Percentiles rank a stretch among this genome's conserved stretches.
Evolutionary conservation across 441 rosid species (phyloP).

Genomic region (Adansonia gregorii): DNA sequence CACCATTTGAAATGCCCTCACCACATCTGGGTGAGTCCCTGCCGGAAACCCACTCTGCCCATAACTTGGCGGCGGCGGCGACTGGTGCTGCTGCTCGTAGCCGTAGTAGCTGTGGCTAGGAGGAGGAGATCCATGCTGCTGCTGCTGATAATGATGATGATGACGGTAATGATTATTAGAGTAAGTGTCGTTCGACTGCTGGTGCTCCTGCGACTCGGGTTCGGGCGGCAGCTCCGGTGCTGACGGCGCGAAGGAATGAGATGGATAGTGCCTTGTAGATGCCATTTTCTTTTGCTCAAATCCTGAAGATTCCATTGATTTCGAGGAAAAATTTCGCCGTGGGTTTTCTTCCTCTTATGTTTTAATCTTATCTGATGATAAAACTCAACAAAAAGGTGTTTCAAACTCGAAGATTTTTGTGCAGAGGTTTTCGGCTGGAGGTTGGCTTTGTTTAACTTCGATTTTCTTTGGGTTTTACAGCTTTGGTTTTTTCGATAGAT

Average conservation of each 20-base stretch:
- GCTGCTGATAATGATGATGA: no score
- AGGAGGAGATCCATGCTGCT: background rate
- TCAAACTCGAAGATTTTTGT: background rate
- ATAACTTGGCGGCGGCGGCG: conserved; percentile 24
- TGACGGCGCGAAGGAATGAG: conserved; percentile 47
- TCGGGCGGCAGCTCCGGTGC: conserved; percentile 49
- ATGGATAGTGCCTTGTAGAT: conserved; percentile 17
- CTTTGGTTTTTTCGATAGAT: no score
- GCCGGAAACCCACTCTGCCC: conserved; percentile 47
- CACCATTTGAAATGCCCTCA: conserved; percentile 61
- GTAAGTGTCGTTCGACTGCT: conserved; percentile 20
- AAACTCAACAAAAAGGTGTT: background rate
- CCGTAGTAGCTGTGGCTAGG: conserved; percentile 48
- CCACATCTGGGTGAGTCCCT: conserved; percentile 57
- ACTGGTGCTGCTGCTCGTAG: conserved; percentile 47
- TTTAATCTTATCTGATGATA: background rate
- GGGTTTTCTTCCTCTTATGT: no score
- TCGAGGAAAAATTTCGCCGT: background rate
- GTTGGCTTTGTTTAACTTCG: background rate
- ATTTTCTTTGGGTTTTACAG: background rate
- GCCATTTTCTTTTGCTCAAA: conserved; percentile 3
- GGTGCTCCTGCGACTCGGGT: conserved; percentile 29
- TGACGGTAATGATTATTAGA: conserved; percentile 7
- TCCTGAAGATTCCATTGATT: conserved; percentile 35
- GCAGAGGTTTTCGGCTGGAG: background rate